Base-by-base conservation (phyloP, 225 moss, liverwort and hornwort genomes). In the Pseudoscleropodium purum region DNA sequence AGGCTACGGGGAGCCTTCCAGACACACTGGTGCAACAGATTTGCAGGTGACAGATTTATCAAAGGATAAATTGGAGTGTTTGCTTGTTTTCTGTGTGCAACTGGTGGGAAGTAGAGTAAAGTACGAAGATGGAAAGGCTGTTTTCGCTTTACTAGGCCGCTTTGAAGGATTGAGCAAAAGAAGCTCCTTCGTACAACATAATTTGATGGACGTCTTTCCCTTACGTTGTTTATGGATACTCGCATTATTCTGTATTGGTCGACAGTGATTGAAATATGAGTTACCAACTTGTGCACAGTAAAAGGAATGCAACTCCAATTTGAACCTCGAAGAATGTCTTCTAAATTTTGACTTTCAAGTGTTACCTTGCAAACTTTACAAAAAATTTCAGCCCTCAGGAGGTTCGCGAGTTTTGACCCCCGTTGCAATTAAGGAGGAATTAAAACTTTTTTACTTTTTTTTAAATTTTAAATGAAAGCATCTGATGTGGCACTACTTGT, bases 21-120 rank as follows among this genome's bases (percentile, higher is more conserved):
- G 92, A 93, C 41, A 80, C 88, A n/a, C 82, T 95, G 69, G 91
- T 95, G 88, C 92, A 93, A 66, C 95, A 95, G 24, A 93, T 95
- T 47, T 93, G 89, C 89, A 93, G 91, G 82, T 95, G 87, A 93
- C 91, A 69, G n/a, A 57, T 85, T 73, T 33, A 67, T 79, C 39
- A 49, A 61, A 82, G 45, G 67, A 82, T 65, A 73, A 61, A 76
- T 82, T n/a, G 54, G 36, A 66, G 61, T 33, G 76, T 54, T 84
- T 11, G 34, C 81, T 19, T 79, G 73, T 78, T 69, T 60, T 73
- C 52, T 89, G 72, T 77, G 78, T 79, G 68, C 19, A 72, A 10
- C 61, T 67, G 61, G 56, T 82, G 73, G 60, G 80, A 80, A 81
- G 41, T 83, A 57, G 63, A 79, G 83, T 43, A 6, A 56, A 74